A percentile compares a stretch with the other conserved stretches of the same genome.
These are phyloP conservation scores for Pseudocercospora fijiensis DNA, from an alignment of 2,329 filamentous ascomycete genomes.

Conservation along the genomic window DNA sequence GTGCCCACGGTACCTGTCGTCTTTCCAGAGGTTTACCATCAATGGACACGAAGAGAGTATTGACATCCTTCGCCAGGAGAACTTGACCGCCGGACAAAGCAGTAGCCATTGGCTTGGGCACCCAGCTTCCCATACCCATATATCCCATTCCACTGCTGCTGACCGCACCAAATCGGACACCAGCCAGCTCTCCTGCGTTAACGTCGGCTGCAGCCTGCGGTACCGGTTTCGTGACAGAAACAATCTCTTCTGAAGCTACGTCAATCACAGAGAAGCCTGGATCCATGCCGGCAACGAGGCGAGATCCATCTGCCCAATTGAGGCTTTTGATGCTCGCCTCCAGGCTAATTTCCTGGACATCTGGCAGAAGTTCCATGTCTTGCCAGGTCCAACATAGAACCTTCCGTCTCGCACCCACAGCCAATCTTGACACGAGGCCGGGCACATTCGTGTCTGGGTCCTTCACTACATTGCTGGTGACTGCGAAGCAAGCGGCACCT, in stretches of 20 bases:
- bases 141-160: constrained; percentile 90
- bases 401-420: constrained; percentile 88
- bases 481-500: constrained; percentile 85
- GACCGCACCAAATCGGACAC: constrained; percentile 72
- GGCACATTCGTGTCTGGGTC: constrained; percentile 83
- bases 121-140: constrained; percentile 89
- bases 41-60: constrained; percentile 85
- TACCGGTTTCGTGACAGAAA: constrained; percentile 63
- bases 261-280: constrained; percentile 88
- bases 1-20: constrained; percentile 86
- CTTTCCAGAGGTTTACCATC: constrained; percentile 79
- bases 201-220: constrained; percentile 28
- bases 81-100: constrained; percentile 80
- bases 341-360: constrained; percentile 74
- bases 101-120: constrained; percentile 84
- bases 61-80: constrained; percentile 94
- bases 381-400: constrained; percentile 94
- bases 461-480: constrained; percentile 93
- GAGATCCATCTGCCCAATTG: constrained; percentile 86
- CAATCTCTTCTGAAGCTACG: constrained; percentile 68
- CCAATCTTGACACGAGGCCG: constrained; percentile 86
- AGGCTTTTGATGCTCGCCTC: constrained; percentile 82
- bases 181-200: constrained; percentile 62
- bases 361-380: constrained; percentile 78
- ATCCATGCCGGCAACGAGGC: constrained; percentile 85